phyloP scores from a whole-genome alignment of 257 asterid species.

The Solanum medicagineum region DNA sequence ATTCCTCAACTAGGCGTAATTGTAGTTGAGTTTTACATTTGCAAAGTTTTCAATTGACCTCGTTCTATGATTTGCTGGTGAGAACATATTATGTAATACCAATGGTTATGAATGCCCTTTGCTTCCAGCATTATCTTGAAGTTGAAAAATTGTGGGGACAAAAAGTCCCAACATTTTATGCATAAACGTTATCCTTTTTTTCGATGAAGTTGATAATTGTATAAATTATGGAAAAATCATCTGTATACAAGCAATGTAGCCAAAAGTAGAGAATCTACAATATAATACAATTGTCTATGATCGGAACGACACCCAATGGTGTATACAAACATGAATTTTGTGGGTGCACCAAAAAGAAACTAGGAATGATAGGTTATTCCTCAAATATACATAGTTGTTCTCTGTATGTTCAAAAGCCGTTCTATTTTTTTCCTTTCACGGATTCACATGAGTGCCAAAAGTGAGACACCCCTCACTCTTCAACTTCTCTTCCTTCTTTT shows the following conservation, averaged over 20 bases:
- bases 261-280: background rate
- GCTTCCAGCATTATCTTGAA: background rate
- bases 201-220: background rate
- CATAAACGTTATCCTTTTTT: background rate
- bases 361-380: background rate
- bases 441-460: background rate
- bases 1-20: background rate
- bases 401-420: background rate
- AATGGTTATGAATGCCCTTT: background rate
- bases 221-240: background rate
- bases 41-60: background rate
- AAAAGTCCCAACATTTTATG: background rate
- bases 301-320: background rate
- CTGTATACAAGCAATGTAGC: background rate
- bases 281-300: background rate
- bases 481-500: background rate
- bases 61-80: background rate
- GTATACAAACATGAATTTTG: background rate
- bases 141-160: background rate
- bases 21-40: background rate
- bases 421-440: background rate
- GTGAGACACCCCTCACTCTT: background rate
- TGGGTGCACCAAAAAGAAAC: background rate
- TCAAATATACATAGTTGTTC: background rate
- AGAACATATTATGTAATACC: background rate